Percentiles rank a stretch among this genome's conserved stretches.
Conservation (phyloP, 345 rosid genomes). For the Boechera retrofracta region DNA sequence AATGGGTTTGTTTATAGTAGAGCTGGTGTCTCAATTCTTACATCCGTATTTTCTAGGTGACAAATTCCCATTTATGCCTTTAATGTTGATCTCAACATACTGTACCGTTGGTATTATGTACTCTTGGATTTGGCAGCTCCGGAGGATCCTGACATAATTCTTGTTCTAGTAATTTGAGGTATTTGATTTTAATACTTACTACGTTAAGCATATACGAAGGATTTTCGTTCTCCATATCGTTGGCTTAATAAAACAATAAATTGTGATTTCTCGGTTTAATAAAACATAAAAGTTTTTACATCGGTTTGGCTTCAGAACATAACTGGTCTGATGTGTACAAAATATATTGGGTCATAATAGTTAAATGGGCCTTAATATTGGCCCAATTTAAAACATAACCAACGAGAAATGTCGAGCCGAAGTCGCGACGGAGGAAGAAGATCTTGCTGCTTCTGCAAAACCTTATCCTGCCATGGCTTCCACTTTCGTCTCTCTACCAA, state of each 20-base stretch:
- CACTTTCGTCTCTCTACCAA: slow-evolving; percentile 56
- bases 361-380: slow-evolving; percentile 9
- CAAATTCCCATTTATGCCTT: slow-evolving; percentile 72
- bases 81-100: slow-evolving; percentile 73
- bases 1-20: slow-evolving; percentile 66
- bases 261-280: too few species aligned
- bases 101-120: slow-evolving; percentile 71
- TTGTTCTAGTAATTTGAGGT: background rate
- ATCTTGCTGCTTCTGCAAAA: slow-evolving; percentile 20
- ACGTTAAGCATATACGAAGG: background rate
- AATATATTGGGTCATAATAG: background rate
- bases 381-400: slow-evolving; percentile 22
- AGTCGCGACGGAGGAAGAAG: slow-evolving; percentile 25
- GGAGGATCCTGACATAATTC: slow-evolving; percentile 42
- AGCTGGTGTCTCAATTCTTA: slow-evolving; percentile 73
- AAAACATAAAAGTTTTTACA: background rate
- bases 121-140: slow-evolving; percentile 94
- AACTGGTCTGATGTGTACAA: background rate
- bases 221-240: background rate
- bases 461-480: slow-evolving; percentile 50
- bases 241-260: too few species aligned
- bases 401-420: slow-evolving; percentile 1
- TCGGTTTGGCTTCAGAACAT: background rate
- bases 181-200: slow-evolving; percentile 1
- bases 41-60: slow-evolving; percentile 73